Evolutionary conservation across 192 early-diverging fungal genomes (phyloP), one percentile per base, ranked within the genome.

Genomic region (Jimgerdemannia lactiflua): DNA sequence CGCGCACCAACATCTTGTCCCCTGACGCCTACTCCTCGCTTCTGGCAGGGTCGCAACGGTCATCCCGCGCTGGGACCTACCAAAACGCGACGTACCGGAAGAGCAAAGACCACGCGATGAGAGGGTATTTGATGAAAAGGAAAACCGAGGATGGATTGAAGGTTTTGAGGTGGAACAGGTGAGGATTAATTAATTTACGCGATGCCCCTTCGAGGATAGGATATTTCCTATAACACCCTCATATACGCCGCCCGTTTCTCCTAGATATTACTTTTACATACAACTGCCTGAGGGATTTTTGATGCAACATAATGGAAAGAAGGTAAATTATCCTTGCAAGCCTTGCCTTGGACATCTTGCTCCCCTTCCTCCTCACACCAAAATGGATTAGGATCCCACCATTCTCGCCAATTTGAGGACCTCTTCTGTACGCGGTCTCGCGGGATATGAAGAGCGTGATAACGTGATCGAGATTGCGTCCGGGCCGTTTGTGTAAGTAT

Each of bases 231-330:
- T 29, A 29, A 29, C 29, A 29, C 29, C 29, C 29, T 29, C 29
- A 29, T 29, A 29, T 29, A 29, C 29, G 29, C 29, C 29, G 29
- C 29, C 29, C 29, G 29, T 29, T 29, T 29, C 1, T 59, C 14
- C 14, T 14, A 59, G 64, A 41, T 64, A 64, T n/a, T 73, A 73
- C 65, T 73, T 73, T 65, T 73, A 73, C 39, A 64, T 73, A 9
- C 18, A 67, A 17, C 11, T 66, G 3, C 63, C 72, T 64, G 72
- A 73, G 44, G 72, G 63, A 10, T 14, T 64, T 8, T 73, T 73
- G 72, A 73, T 73, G 72, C 72, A 73, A 73, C 67, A 73, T n/a
- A 66, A 73, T 43, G 72, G 67, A n/a, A 66, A 73, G 44, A 42
- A 73, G 63, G 72, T 73, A 39, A 29, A 17, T 4, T 42, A 44